Conservation (phyloP, 164 flowering plant genomes). For the Paratinospora sagittata region DNA sequence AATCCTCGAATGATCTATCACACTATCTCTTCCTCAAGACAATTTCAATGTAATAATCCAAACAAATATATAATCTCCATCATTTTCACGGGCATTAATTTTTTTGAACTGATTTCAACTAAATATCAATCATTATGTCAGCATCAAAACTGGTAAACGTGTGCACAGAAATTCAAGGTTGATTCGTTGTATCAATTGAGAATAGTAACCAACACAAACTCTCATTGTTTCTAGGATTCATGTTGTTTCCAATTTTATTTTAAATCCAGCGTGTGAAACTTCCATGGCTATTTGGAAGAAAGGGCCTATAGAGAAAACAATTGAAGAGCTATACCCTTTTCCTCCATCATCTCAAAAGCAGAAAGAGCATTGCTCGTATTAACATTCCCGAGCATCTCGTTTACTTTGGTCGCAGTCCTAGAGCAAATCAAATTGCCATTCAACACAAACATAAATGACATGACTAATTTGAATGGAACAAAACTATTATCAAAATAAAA, state of each 20-base stretch:
- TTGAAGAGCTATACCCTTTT: constrained; percentile 57
- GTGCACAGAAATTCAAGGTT: neutral
- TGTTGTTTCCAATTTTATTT: too few species aligned
- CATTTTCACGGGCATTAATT: neutral
- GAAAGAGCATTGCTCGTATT: constrained; percentile 91
- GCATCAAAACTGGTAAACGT: too few species aligned
- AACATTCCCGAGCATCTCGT: constrained; percentile 90
- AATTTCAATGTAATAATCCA: neutral
- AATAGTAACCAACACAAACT: neutral
- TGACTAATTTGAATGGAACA: neutral
- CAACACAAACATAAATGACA: neutral
- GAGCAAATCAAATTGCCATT: neutral
- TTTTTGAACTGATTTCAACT: neutral
- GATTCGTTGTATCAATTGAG: neutral
- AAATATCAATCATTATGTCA: neutral
- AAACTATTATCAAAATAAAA: neutral
- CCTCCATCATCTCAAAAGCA: constrained; percentile 99
- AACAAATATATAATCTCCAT: neutral
- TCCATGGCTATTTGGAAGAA: too few species aligned
- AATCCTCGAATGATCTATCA: too few species aligned
- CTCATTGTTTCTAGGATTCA: neutral
- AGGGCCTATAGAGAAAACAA: neutral
- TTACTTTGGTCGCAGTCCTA: constrained; percentile 95
- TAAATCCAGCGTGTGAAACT: too few species aligned
- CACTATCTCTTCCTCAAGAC: too few species aligned